Evolutionary conservation across 176 grass and related monocot genomes (phyloP), one percentile per base, ranked within the genome.

Genomic region (Carex kokanica): DNA sequence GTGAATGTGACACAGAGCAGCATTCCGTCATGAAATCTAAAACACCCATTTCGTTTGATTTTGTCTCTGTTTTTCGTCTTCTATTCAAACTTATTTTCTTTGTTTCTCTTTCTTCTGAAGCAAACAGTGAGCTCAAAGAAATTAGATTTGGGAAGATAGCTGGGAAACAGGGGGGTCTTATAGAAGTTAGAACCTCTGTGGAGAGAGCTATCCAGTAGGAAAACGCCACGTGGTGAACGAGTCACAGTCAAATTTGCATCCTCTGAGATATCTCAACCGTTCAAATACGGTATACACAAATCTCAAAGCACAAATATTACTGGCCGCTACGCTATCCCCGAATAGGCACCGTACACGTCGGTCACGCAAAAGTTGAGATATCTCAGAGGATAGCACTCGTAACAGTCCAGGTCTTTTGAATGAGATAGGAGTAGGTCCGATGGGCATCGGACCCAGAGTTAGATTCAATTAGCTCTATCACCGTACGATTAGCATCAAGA

Each of bases 21-120:
- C 59, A 54, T 34, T 77, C 87, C 6, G 63, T 29, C 5, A 88
- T 6, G 65, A 63, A 69, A 81, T 88, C 87, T 12, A 81, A 18
- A 41, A 81, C 12, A 56, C 87, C 87, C 86, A 88, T 88, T 81
- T 81, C 59, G n/a, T 59, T 82, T 32, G 4, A n/a, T 75, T 71
- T 12, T 82, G 0, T 74, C 27, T 73, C 85, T 81, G n/a, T 68
- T 40, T 67, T n/a, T 68, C 25, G 1, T 34, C 36, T 16, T 60
- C 24, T 49, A 73, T 8, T 73, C 13, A 0, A 17, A 36, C 16
- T 4, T 20, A 41, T 40, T 68, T 69, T 59, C 45, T 61, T 20
- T 40, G 12, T 74, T n/a, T 65, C 34, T 78, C 6, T 79, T 69
- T 64, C 72, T 78, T 47, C 8, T 78, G 23, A 56, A 77, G 15